Percentiles rank a stretch among this genome's conserved stretches.
phyloP scores from a whole-genome alignment of 2,329 filamentous ascomycete genomes.

The Alternaria longipes region DNA sequence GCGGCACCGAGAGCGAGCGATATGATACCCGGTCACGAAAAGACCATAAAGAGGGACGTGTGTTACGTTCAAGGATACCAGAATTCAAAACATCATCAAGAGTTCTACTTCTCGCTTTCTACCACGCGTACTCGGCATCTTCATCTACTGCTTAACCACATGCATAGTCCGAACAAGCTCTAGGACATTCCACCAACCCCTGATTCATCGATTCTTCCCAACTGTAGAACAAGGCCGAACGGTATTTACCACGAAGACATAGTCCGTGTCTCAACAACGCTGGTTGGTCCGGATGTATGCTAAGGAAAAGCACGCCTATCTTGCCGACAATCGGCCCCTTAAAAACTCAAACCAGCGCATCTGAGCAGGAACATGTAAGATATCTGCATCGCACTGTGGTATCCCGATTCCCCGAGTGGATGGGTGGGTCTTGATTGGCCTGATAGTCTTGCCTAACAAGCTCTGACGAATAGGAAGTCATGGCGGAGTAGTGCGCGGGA shows the following conservation, averaged over 20 bases:
- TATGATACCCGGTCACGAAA: background rate
- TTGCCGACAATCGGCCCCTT: background rate
- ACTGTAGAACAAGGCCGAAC: background rate
- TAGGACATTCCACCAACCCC: background rate
- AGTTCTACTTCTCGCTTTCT: background rate
- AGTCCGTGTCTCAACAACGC: background rate
- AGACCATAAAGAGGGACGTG: background rate
- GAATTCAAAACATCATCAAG: too few species aligned
- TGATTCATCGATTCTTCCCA: background rate
- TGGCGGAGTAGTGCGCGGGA: constrained; percentile 1
- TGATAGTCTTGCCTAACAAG: background rate
- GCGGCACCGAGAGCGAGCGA: background rate
- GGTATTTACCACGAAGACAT: background rate
- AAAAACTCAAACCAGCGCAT: background rate
- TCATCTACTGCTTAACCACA: background rate
- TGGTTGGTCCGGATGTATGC: background rate
- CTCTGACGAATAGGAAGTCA: constrained; percentile 1
- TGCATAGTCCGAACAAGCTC: background rate
- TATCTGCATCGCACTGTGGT: background rate
- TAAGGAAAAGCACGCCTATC: background rate
- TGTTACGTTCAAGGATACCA: background rate
- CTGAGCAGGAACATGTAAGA: background rate
- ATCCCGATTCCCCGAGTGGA: constrained; percentile 4
- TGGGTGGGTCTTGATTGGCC: background rate
- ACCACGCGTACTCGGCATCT: background rate